A percentile compares a stretch with the other conserved stretches of the same genome.
Evolutionary conservation across 768 basidiomycete species (phyloP).

Genomic region (Trichaptum fuscoviolaceum): DNA sequence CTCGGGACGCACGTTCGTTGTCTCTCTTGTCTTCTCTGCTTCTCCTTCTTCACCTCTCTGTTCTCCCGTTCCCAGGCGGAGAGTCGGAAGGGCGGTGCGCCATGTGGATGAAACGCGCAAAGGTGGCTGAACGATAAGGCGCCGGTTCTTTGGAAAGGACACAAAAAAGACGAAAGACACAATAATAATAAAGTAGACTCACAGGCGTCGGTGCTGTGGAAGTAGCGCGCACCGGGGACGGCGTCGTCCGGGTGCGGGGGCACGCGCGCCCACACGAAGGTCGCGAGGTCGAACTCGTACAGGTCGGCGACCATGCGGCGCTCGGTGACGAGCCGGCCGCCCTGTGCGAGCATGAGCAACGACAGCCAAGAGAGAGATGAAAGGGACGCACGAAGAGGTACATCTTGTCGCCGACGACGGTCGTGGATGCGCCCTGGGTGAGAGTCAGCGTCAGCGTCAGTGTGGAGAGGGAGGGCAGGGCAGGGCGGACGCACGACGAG

Average conservation of each 20-base stretch:
- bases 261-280: constrained; percentile 75
- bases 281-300: constrained; percentile 82
- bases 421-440: constrained; percentile 80
- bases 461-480: no score
- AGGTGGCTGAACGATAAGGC: no score
- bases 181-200: constrained; percentile 21
- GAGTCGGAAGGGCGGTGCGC: no score
- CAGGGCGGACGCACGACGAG: constrained; percentile 76
- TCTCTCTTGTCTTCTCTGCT: no score
- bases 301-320: constrained; percentile 88
- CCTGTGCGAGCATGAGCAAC: constrained; percentile 38
- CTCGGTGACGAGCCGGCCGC: constrained; percentile 81
- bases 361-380: not conserved
- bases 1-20: no score
- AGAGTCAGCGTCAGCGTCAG: not conserved
- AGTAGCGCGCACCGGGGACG: constrained; percentile 82
- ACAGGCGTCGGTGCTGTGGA: constrained; percentile 90
- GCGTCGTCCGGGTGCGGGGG: constrained; percentile 56
- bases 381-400: constrained; percentile 72
- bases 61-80: no score
- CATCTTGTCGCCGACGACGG: constrained; percentile 81
- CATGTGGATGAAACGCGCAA: no score
- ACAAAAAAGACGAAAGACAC: not conserved
- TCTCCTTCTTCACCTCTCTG: no score
- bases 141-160: not conserved